Base-by-base conservation (phyloP, 257 asterid genomes). In the Jacaranda mimosifolia region DNA sequence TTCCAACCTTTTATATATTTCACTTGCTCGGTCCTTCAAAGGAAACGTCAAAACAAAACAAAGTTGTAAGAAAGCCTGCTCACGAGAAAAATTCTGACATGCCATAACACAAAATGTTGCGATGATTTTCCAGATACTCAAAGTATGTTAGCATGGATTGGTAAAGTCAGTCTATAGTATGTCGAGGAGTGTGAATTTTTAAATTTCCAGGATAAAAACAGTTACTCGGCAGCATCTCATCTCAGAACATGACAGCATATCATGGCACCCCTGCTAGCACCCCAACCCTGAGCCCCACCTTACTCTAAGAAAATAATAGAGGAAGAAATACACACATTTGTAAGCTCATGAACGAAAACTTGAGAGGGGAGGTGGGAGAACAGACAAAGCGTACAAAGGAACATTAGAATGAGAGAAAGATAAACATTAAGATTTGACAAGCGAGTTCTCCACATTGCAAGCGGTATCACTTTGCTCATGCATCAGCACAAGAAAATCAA, bases 21-120 rank as follows among this genome's bases (percentile, higher is more conserved):
- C 98, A 81, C 90, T 91, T 13, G 96, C 98, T 52, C 92, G 96
- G 79, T 93, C 98, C 97, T 93, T 78, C 67, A 67, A 68, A 18
- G 21, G 43, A 52, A 74, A 51, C 21, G 69, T 3, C 15, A 59
- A 19, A 56, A 49, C 32, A 1, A 38, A 13, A 76, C 13, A 17
- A 77, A 26, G 68, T 77, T 57, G 68, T 64, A n/a, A 21, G 9
- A 59, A 21, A 9, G 42, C 55, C 39, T 38, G 55, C 66, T 38
- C 71, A 21, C 46, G 38, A 63, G 32, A 49, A 63, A 71, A 71
- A 11, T 67, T 14, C 26, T 55, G 11, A 66, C 13, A 73, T 63
- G 36, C 63, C 53, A 52, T 19, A 45, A n/a, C 56, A 59, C 32
- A 26, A 26, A 26, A 26, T 26, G 32, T 26, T 26, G 32, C 57